Percentiles rank a stretch among this genome's conserved stretches.
phyloP scores from a whole-genome alignment of 768 basidiomycete genomes.

The Daedaleopsis nitida region DNA sequence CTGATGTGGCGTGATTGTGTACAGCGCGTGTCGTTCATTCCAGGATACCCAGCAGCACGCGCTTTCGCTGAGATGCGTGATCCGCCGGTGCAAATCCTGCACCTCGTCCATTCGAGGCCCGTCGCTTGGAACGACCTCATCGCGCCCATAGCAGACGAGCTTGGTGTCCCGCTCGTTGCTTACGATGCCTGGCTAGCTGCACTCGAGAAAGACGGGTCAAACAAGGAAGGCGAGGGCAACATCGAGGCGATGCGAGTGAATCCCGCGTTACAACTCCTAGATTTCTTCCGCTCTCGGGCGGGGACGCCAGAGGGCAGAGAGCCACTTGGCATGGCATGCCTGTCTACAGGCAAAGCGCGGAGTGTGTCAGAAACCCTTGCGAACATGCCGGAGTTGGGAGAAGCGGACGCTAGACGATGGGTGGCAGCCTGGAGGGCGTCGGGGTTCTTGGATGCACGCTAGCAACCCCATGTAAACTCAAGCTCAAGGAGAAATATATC shows the following conservation, averaged over 20 bases:
- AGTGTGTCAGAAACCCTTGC: neutral
- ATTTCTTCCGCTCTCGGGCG: constrained; percentile 23
- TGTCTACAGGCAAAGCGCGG: neutral
- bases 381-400: neutral
- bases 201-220: constrained; percentile 3
- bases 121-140: constrained; percentile 21
- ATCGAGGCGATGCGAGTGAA: constrained; percentile 8
- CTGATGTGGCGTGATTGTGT: neutral
- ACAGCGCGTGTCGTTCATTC: constrained; percentile 4
- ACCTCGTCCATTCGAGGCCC: constrained; percentile 28
- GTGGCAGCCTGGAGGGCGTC: too few species aligned
- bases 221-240: neutral
- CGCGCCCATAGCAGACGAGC: constrained; percentile 6
- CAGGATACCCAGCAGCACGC: neutral
- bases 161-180: constrained; percentile 22
- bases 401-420: neutral
- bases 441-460: too few species aligned
- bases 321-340: neutral
- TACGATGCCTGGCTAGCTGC: constrained; percentile 24
- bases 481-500: too few species aligned
- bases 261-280: constrained; percentile 27
- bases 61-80: constrained; percentile 7
- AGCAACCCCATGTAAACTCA: too few species aligned
- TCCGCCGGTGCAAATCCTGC: constrained; percentile 6
- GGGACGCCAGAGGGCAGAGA: neutral